Percentiles rank a stretch among this genome's conserved stretches.
Conservation (phyloP, 2,329 filamentous ascomycete genomes). For the Colletotrichum sp. region DNA sequence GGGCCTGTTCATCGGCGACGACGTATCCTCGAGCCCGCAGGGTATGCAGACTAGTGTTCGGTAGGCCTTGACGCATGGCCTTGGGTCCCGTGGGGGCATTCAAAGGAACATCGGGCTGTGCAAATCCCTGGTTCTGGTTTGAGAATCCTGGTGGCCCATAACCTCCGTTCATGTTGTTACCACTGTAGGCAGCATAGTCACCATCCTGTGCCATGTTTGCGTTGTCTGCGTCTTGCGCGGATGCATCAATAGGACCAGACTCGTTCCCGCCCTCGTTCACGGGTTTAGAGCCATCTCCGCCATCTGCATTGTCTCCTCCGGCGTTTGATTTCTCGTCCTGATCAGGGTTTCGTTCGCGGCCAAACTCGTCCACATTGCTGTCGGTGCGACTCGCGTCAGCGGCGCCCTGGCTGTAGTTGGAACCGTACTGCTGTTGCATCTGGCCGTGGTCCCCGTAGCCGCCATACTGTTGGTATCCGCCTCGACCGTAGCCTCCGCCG, state of each 20-base stretch:
- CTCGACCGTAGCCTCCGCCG: constrained; percentile 59
- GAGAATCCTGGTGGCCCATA: constrained; percentile 15
- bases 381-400: constrained; percentile 23
- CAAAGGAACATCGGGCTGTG: constrained; percentile 53
- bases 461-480: constrained; percentile 54
- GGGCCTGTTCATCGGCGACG: constrained; percentile 41
- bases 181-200: constrained; percentile 29
- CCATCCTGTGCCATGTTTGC: constrained; percentile 21
- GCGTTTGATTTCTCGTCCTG: constrained; percentile 8
- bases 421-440: constrained; percentile 16
- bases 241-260: constrained; percentile 25
- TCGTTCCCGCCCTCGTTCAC: constrained; percentile 25
- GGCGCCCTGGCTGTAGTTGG: constrained; percentile 22
- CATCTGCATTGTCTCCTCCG: constrained; percentile 3
- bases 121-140: constrained; percentile 26
- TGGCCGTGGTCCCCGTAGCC: constrained; percentile 40
- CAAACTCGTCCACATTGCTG: constrained; percentile 44
- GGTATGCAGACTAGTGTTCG: constrained; percentile 79
- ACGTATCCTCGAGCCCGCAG: constrained; percentile 59
- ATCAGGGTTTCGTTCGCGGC: constrained; percentile 31
- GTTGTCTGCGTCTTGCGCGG: constrained; percentile 30
- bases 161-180: constrained; percentile 29
- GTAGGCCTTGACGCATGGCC: constrained; percentile 88
- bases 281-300: constrained; percentile 2
- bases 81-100: constrained; percentile 91